These are phyloP conservation scores for Eimeria praecox DNA, from an alignment of 169 alveolate species.

Conservation along the genomic window DNA sequence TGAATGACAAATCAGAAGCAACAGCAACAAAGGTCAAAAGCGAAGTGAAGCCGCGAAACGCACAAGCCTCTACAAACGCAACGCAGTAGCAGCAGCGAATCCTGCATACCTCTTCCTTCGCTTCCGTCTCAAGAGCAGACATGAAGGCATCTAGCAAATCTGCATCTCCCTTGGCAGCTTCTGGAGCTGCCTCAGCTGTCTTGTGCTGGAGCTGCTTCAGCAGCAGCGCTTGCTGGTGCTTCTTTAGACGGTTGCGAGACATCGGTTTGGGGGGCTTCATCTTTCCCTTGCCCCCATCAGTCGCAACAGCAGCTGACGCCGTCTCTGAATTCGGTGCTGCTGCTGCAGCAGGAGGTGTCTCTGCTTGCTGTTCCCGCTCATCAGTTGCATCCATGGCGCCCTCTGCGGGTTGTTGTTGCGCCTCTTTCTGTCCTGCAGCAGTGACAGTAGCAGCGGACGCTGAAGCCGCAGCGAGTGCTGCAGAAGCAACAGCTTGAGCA, in stretches of 20 bases:
- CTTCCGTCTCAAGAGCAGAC: slow-evolving; percentile 81
- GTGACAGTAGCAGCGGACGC: slow-evolving; percentile 39
- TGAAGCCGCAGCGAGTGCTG: slow-evolving; percentile 42
- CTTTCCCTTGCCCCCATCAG: slow-evolving; percentile 25
- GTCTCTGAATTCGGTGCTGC: neutral
- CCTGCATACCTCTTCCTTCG: slow-evolving; percentile 76
- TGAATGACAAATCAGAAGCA: neutral
- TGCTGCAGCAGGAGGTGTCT: slow-evolving; percentile 20
- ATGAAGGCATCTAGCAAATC: slow-evolving; percentile 81
- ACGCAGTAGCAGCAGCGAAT: slow-evolving; percentile 20
- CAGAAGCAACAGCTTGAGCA: slow-evolving; percentile 63
- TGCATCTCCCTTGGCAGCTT: slow-evolving; percentile 22
- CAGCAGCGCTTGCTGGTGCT: slow-evolving; percentile 79
- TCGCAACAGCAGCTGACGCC: slow-evolving; percentile 23
- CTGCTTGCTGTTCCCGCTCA: slow-evolving; percentile 24
- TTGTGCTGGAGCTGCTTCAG: slow-evolving; percentile 63
- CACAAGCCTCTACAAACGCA: neutral
- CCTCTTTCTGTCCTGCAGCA: neutral
- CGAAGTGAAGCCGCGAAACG: neutral
- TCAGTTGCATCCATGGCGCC: neutral
- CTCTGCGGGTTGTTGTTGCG: slow-evolving; percentile 19
- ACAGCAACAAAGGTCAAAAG: neutral
- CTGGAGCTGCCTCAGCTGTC: slow-evolving; percentile 39
- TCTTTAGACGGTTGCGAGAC: slow-evolving; percentile 58
- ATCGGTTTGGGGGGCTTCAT: slow-evolving; percentile 49